Evolutionary conservation across 768 basidiomycete species (phyloP).

Genomic region (Paxillus rubicundulus): DNA sequence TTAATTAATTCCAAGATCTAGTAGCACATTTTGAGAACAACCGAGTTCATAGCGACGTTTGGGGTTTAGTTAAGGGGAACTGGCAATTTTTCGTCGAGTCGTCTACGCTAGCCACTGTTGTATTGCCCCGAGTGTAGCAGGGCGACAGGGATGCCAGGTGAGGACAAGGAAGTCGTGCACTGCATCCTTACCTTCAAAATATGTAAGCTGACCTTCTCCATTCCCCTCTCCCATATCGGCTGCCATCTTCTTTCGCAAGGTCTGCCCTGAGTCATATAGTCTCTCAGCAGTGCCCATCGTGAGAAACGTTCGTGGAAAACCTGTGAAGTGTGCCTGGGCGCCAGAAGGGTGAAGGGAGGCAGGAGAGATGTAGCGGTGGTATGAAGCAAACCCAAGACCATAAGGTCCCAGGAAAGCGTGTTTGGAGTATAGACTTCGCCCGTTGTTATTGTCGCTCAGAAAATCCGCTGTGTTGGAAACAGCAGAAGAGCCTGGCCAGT

Average conservation of each 20-base stretch:
- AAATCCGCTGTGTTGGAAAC: slow-evolving; percentile 35
- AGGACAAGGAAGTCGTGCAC: slow-evolving; percentile 56
- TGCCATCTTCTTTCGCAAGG: slow-evolving; percentile 47
- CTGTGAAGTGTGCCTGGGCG: slow-evolving; percentile 43
- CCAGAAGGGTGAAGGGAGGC: slow-evolving; percentile 41
- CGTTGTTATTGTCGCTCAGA: slow-evolving; percentile 9
- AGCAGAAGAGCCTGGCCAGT: slow-evolving; percentile 38
- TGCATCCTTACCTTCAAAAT: slow-evolving; percentile 49
- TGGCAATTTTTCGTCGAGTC: background rate
- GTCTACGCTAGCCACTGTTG: slow-evolving; percentile 40
- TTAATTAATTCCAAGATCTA: too few species aligned
- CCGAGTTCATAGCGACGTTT: too few species aligned
- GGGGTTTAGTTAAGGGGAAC: too few species aligned
- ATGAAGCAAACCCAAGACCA: slow-evolving; percentile 42
- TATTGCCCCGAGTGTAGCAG: slow-evolving; percentile 45
- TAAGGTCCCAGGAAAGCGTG: slow-evolving; percentile 48
- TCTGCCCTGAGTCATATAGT: slow-evolving; percentile 50
- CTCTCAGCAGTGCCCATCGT: slow-evolving; percentile 56
- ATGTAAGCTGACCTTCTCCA: slow-evolving; percentile 38
- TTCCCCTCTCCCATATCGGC: slow-evolving; percentile 41
- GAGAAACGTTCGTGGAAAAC: slow-evolving; percentile 62
- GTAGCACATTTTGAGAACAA: too few species aligned
- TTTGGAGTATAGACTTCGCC: slow-evolving; percentile 32
- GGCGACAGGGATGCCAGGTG: slow-evolving; percentile 50
- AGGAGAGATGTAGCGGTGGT: slow-evolving; percentile 59